Evolutionary conservation across 73 alveolate genomes (phyloP).

Genomic region (Uronychia setigera): DNA sequence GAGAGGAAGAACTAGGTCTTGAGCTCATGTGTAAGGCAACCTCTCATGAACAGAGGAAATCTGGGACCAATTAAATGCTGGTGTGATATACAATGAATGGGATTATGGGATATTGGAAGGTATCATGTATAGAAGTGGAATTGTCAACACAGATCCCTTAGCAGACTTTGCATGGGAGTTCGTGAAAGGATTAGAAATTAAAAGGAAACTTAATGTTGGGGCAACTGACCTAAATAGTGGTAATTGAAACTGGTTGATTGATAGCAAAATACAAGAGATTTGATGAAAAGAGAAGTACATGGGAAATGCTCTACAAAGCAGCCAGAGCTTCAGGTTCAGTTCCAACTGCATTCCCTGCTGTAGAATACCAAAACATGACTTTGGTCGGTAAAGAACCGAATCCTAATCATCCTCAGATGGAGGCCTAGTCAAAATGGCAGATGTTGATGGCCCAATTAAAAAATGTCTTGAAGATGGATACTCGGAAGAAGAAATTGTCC

Average conservation of each 20-base stretch:
- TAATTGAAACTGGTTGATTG: neutral
- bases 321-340: conserved; percentile 9
- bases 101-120: neutral
- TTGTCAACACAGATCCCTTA: neutral
- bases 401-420: neutral
- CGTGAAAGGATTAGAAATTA: neutral
- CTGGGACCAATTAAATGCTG: neutral
- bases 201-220: neutral
- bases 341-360: neutral
- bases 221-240: neutral
- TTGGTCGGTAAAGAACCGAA: neutral
- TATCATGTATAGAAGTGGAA: neutral
- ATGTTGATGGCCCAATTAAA: neutral
- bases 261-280: neutral
- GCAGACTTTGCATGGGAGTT: neutral
- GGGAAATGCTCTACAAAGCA: conserved; percentile 1
- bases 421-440: neutral
- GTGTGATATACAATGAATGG: neutral
- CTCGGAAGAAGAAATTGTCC: neutral
- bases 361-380: neutral
- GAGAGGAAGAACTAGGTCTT: neutral
- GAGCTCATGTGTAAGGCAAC: neutral
- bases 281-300: neutral
- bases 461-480: neutral
- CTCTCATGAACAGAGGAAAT: neutral